Percentiles rank a stretch among this genome's conserved stretches.
Conservation (phyloP, 257 asterid genomes). For the Coffea canephora region DNA sequence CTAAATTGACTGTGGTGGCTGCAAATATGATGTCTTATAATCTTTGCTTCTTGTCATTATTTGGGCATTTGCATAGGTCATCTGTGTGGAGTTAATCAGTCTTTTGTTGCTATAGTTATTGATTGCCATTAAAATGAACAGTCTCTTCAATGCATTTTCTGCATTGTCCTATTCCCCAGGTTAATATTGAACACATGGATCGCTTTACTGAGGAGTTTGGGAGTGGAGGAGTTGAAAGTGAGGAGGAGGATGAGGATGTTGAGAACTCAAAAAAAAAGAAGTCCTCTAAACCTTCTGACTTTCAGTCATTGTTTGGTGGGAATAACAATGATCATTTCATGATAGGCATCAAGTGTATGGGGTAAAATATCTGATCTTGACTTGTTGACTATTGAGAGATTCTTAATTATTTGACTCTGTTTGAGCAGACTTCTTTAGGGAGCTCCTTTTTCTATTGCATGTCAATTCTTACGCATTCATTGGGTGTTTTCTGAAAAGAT, state of each 20-base stretch:
- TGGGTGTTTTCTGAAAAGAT: not conserved
- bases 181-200: constrained; percentile 61
- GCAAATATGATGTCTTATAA: not conserved
- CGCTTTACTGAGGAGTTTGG: constrained; percentile 79
- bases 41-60: not conserved
- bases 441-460: not conserved
- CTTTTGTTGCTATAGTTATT: not conserved
- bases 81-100: not conserved
- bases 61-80: not conserved
- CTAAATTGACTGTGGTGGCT: not conserved
- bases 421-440: not conserved
- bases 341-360: constrained; percentile 79
- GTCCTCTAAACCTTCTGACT: constrained; percentile 70
- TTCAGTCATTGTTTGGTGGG: constrained; percentile 70
- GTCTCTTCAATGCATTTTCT: not conserved
- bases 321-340: constrained; percentile 83
- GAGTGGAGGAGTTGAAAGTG: constrained; percentile 49
- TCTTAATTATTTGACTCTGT: not conserved
- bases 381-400: not conserved
- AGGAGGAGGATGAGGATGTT: constrained; percentile 40
- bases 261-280: constrained; percentile 49
- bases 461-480: not conserved
- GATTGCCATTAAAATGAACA: too few relatives aligned
- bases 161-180: constrained; percentile 37
- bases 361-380: constrained; percentile 40